These are phyloP conservation scores for Fonsecaea nubica DNA, from an alignment of 2,329 filamentous ascomycete genomes.

Conservation along the genomic window DNA sequence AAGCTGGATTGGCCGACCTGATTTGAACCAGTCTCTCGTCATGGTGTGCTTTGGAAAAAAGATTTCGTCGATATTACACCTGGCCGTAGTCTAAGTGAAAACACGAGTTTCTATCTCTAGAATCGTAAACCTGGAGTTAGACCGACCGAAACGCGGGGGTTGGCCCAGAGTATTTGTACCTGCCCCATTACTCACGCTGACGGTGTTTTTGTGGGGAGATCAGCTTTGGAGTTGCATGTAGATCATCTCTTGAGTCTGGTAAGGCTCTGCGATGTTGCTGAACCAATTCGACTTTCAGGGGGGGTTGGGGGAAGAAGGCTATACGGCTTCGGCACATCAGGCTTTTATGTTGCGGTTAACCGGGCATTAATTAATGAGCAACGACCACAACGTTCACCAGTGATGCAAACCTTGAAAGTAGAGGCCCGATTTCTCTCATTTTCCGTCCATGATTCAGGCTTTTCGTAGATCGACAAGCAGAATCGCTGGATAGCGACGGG, in stretches of 20 bases:
- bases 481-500: not conserved
- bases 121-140: constrained; percentile 16
- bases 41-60: constrained; percentile 2
- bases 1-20: constrained; percentile 41
- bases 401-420: not conserved
- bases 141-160: constrained; percentile 11
- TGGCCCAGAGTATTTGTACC: constrained; percentile 18
- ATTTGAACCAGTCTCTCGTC: constrained; percentile 22
- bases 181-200: constrained; percentile 5
- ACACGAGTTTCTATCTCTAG: constrained; percentile 13
- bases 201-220: constrained; percentile 8
- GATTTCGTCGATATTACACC: not conserved
- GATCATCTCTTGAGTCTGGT: constrained; percentile 18
- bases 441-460: not conserved
- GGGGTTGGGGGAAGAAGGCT: constrained; percentile 3
- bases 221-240: constrained; percentile 13
- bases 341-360: not conserved
- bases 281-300: constrained; percentile 3
- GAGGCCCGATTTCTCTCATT: not conserved
- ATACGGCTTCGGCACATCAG: constrained; percentile 17
- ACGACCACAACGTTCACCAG: not conserved
- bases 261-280: constrained; percentile 7
- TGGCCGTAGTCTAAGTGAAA: constrained; percentile 4
- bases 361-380: not conserved
- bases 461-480: not conserved